phyloP scores from a whole-genome alignment of 2,329 filamentous ascomycete genomes.

The Setomelanomma holmii region DNA sequence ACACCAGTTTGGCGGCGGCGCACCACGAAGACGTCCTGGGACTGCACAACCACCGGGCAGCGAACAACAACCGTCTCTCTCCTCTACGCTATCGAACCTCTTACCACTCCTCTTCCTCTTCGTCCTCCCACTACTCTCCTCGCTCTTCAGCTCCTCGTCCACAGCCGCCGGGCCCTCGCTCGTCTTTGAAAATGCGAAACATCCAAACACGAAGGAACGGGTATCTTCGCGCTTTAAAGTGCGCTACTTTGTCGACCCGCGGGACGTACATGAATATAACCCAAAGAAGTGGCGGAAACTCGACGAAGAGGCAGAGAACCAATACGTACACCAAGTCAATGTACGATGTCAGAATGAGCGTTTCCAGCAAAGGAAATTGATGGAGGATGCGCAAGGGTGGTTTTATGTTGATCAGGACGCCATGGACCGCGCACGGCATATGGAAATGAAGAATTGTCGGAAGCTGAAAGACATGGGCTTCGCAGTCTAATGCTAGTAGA shows the following conservation, averaged over 20 bases:
- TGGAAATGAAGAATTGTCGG: conserved; percentile 67
- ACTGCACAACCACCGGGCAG: conserved; percentile 61
- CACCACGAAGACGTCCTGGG: conserved; percentile 76
- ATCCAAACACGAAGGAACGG: conserved; percentile 77
- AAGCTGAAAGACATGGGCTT: conserved; percentile 59
- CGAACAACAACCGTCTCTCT: conserved; percentile 60
- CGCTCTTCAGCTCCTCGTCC: conserved; percentile 66
- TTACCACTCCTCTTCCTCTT: conserved; percentile 87
- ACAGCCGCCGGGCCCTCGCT: conserved; percentile 70
- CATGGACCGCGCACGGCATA: conserved; percentile 71
- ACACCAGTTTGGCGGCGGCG: conserved; percentile 88
- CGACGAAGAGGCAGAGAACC: conserved; percentile 78
- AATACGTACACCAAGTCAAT: conserved; percentile 72
- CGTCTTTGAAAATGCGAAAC: conserved; percentile 73
- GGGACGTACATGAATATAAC: conserved; percentile 75
- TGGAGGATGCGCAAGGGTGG: conserved; percentile 85
- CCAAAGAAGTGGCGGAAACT: conserved; percentile 74
- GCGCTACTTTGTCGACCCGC: conserved; percentile 84
- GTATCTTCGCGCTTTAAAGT: conserved; percentile 74
- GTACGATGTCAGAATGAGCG: conserved; percentile 78
- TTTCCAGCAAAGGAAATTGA: conserved; percentile 68
- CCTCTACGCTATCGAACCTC: conserved; percentile 70
- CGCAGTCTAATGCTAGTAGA: neutral
- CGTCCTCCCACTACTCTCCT: conserved; percentile 80
- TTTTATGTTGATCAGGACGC: conserved; percentile 82